Conservation (phyloP, 768 basidiomycete species). For the Amanita thiersii region DNA sequence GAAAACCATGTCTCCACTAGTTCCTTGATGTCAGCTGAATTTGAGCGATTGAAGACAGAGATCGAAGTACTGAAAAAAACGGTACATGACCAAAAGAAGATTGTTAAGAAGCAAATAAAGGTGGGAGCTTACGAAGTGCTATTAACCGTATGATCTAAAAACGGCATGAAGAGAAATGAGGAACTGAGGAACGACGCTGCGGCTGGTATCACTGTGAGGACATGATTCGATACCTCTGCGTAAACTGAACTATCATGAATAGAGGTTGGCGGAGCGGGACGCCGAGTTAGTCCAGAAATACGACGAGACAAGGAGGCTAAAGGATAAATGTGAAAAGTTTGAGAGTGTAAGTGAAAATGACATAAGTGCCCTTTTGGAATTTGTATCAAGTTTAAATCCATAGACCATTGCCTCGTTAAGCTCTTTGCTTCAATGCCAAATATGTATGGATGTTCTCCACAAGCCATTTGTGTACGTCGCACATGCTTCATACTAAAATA, state of each 20-base stretch:
- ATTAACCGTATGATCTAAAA: conserved; percentile 7
- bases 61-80: conserved; percentile 46
- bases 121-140: conserved; percentile 19
- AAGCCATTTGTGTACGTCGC: conserved; percentile 59
- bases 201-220: conserved; percentile 7
- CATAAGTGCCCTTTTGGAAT: neutral
- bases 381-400: neutral
- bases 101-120: conserved; percentile 48
- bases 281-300: conserved; percentile 25
- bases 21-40: conserved; percentile 36
- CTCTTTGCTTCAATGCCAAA: conserved; percentile 59
- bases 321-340: conserved; percentile 37
- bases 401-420: conserved; percentile 53
- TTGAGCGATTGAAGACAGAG: conserved; percentile 49
- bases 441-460: conserved; percentile 63
- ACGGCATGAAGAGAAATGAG: conserved; percentile 46
- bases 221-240: neutral
- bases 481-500: neutral
- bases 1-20: conserved; percentile 19
- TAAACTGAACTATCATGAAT: neutral
- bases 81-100: conserved; percentile 38
- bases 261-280: conserved; percentile 4
- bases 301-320: conserved; percentile 32
- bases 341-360: conserved; percentile 41
- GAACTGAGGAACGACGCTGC: conserved; percentile 39